Base-by-base conservation (phyloP, 2,329 filamentous ascomycete genomes). In the Penicillium polonicum region DNA sequence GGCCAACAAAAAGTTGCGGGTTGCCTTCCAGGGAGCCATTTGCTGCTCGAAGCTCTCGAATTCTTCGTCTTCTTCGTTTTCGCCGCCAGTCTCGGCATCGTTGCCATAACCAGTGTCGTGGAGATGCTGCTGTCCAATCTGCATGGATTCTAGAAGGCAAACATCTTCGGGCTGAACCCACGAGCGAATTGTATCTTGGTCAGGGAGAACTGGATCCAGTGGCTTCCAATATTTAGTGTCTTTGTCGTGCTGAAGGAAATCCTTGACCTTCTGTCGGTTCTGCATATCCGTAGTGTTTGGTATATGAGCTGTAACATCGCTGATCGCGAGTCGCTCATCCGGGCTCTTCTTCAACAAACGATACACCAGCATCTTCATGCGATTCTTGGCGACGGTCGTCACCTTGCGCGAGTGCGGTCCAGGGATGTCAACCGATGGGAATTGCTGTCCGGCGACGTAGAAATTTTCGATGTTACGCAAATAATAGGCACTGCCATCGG, bases 81-180 rank as follows among this genome's bases (percentile, higher is more conserved):
- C 82, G 10, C 83, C 83, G 39, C 88, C 85, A 5, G 89, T 87
- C 27, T 89, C 87, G 78, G 85, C 79, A 61, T 82, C 82, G 42
- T 81, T 80, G 60, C 90, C 90, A 72, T 93, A 96, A 10, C 94
- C 94, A 21, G 94, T 90, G 74, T 97, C 94, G 62, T 90, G 86
- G 31, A 99, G 85, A 72, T 96, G 89, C 70, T 95, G 92, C 62
- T 91, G 87, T 44, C 94, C 94, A 39, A 97, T 89, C 73, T 97
- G 92, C 93, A 97, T 99, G 0, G 93, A 90, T 71, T 99, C 93
- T 31, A 97, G 86, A 44, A 97, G 77, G 74, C 92, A 97, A 1
- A 97, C 90, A 69, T 97, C 93, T 74, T 99, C 94, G 0, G 94
- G 93, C 63, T 92, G 93, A 65, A 99, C 92, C 88, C 95, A 92